Percentiles rank a stretch among this genome's conserved stretches.
These are phyloP conservation scores for Acanthamoeba rhysodes DNA, from an alignment of 208 protist genomes.

Conservation along the genomic window DNA sequence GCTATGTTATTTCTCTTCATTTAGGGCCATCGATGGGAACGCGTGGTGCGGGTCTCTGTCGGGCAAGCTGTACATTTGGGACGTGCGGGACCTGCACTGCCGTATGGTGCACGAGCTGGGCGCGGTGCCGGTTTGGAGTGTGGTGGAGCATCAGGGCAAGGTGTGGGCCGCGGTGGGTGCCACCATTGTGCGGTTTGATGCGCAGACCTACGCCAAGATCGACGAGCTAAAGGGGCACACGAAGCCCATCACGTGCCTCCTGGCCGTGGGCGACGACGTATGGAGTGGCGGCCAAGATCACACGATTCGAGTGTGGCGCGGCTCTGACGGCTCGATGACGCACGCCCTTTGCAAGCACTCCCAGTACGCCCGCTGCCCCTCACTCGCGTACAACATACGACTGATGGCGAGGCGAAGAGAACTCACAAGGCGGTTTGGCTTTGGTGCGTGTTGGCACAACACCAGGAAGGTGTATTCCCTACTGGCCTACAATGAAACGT, in stretches of 20 bases:
- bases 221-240: conserved; percentile 16
- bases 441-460: background rate
- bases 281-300: conserved; percentile 40
- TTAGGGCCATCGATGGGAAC: background rate
- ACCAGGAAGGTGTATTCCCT: conserved; percentile 45
- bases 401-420: background rate
- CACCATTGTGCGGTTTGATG: background rate
- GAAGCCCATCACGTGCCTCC: conserved; percentile 6
- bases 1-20: too few relatives aligned
- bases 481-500: background rate
- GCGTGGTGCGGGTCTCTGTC: conserved; percentile 42
- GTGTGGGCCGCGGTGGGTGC: conserved; percentile 2
- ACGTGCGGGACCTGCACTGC: background rate
- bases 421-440: background rate
- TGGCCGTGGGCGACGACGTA: background rate
- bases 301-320: conserved; percentile 38
- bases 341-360: conserved; percentile 27
- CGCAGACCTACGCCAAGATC: background rate
- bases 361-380: background rate
- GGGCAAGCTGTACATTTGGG: conserved; percentile 53
- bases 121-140: background rate
- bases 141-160: background rate
- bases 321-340: background rate
- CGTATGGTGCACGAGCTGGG: conserved; percentile 36
- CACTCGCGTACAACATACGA: background rate